Evolutionary conservation across 2,329 filamentous ascomycete species (phyloP).

Genomic region (Colletotrichum filicis): DNA sequence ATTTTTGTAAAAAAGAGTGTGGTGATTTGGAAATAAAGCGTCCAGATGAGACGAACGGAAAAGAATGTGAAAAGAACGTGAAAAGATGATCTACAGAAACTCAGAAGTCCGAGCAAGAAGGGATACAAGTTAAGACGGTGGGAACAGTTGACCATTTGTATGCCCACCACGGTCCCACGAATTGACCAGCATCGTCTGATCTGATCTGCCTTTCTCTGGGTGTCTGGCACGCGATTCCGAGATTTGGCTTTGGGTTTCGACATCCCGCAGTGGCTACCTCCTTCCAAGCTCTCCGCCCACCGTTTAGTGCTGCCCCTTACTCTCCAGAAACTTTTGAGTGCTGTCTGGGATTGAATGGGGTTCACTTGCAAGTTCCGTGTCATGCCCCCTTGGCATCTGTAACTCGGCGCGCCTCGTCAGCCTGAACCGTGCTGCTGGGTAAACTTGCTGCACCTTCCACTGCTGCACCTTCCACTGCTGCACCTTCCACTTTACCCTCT

Average conservation of each 20-base stretch:
- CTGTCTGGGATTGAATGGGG: constrained; percentile 34
- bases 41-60: constrained; percentile 29
- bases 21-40: constrained; percentile 5
- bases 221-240: not conserved
- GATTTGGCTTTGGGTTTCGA: not conserved
- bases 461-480: too few relatives aligned
- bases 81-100: constrained; percentile 19
- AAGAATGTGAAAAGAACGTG: constrained; percentile 23
- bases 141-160: constrained; percentile 21
- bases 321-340: constrained; percentile 22
- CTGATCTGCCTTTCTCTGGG: not conserved
- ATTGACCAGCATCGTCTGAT: constrained; percentile 18
- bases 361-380: constrained; percentile 7
- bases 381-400: constrained; percentile 26
- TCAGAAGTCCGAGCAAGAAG: not conserved
- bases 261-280: not conserved
- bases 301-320: constrained; percentile 14
- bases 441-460: too few relatives aligned
- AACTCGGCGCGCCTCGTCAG: constrained; percentile 22
- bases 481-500: too few relatives aligned
- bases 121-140: not conserved
- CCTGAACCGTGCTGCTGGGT: constrained; percentile 22
- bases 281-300: not conserved
- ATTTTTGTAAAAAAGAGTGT: constrained; percentile 20
- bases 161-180: not conserved